Percentiles rank a stretch among this genome's conserved stretches.
Evolutionary conservation across 192 early-diverging fungal genomes (phyloP).

Genomic region (Phlyctochytrium bullatum): DNA sequence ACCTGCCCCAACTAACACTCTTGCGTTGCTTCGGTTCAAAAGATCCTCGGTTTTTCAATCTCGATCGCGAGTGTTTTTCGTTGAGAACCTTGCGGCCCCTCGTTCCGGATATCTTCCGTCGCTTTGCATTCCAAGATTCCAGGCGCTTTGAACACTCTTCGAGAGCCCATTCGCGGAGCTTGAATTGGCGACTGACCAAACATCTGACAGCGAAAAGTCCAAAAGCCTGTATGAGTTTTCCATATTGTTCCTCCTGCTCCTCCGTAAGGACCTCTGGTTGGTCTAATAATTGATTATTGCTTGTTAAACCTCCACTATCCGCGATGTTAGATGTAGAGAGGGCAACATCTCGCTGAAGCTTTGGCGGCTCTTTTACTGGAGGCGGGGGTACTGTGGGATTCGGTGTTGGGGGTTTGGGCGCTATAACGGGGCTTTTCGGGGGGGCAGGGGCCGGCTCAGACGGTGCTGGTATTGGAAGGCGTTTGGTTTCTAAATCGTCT

Average conservation of each 20-base stretch:
- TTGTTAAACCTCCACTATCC: too few relatives aligned
- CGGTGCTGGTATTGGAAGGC: too few relatives aligned
- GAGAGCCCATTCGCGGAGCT: slow-evolving; percentile 53
- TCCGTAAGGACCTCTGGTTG: slow-evolving; percentile 36
- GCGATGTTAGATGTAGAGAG: too few relatives aligned
- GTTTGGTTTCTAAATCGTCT: too few relatives aligned
- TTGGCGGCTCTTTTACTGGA: too few relatives aligned
- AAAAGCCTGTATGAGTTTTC: slow-evolving; percentile 46
- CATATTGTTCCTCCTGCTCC: slow-evolving; percentile 24
- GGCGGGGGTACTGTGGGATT: too few relatives aligned
- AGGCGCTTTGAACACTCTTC: slow-evolving; percentile 43
- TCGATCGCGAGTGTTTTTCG: too few relatives aligned
- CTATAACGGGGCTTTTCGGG: too few relatives aligned
- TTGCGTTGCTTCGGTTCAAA: not conserved
- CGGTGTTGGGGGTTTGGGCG: too few relatives aligned
- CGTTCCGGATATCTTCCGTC: not conserved
- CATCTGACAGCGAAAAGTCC: slow-evolving; percentile 44
- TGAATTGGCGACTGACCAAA: slow-evolving; percentile 49
- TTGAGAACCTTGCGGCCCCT: not conserved
- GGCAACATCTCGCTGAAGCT: too few relatives aligned
- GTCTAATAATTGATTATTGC: too few relatives aligned
- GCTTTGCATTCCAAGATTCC: slow-evolving; percentile 28
- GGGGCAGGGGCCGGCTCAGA: too few relatives aligned
- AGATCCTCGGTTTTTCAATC: not conserved
- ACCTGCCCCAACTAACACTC: not conserved